Base-by-base conservation (phyloP, 352 stramenopile species). In the Thraustochytrium striatum region DNA sequence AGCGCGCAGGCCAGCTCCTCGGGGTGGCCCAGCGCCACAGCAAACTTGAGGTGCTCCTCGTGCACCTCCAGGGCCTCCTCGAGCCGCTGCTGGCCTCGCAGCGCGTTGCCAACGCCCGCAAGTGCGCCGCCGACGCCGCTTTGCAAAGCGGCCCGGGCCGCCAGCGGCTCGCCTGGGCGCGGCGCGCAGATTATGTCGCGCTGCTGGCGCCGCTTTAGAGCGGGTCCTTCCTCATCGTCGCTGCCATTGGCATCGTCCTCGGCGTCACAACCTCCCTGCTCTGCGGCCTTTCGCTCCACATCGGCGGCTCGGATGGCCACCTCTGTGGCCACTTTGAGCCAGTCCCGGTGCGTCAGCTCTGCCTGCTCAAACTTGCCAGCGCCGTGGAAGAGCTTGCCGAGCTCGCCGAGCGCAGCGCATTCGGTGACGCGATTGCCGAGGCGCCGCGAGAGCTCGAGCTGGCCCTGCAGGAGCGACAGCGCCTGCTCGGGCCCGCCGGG, bases 51-150 rank as follows among this genome's bases (percentile, higher is more conserved):
- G 30, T 75, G 65, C 3, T 75, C 41, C 47, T 75, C 19, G 39
- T 75, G 52, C n/a, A 75, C 68, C 19, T 75, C 65, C n/a, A 58
- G 28, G 19, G 65, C 65, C 25, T 72, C 65, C 0, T 58, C 39
- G 32, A 41, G 21, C 52, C 68, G 43, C 8, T 32, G 28, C 30
- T 75, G 65, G 3, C 19, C 21, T 1, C 50, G 19, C 7, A 75
- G 65, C 16, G 65, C 44, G 30, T 7, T 0, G 11, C 41, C 65
- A 19, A 75, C 38, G n/a, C 33, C 21, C 9, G 65, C 39, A 5
- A 75, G 47, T 33, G 43, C 25, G 11, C 41, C 30, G 19, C 65
- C 65, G 16, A 75, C 65, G 19, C 65, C 65, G 3, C 30, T 25
- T 32, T 75, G 44, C 11, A 43, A 39, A 30, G 65, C 65, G n/a